Conservation (phyloP, 495 filamentous ascomycete genomes). For the Penicillium parvum region DNA sequence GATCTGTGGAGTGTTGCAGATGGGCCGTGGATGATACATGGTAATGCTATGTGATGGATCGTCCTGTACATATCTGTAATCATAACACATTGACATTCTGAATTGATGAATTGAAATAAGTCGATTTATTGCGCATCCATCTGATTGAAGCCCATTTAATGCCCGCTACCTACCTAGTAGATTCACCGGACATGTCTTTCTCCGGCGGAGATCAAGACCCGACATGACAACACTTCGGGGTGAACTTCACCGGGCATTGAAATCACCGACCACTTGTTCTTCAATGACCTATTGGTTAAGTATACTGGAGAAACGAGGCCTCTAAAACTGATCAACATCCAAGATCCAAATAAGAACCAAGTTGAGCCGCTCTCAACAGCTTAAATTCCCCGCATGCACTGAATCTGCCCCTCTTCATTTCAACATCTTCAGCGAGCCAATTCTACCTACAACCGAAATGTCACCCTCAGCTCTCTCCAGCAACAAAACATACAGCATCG, state of each 20-base stretch:
- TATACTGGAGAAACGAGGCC: conserved; percentile 6
- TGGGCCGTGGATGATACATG: conserved; percentile 40
- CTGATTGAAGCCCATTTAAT: no score
- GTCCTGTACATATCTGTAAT: not conserved
- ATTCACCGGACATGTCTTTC: conserved; percentile 20
- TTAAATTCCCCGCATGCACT: conserved; percentile 15
- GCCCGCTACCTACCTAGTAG: no score
- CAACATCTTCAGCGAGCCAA: not conserved
- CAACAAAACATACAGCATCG: conserved; percentile 42
- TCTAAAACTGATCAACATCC: conserved; percentile 1
- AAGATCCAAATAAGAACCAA: conserved; percentile 4
- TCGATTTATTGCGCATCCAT: not conserved
- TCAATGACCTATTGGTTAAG: conserved; percentile 5
- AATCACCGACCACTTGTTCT: conserved; percentile 6
- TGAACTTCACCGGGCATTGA: conserved; percentile 7
- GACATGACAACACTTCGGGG: not conserved
- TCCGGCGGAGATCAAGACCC: conserved; percentile 8
- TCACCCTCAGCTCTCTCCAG: conserved; percentile 10
- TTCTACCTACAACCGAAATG: conserved; percentile 4
- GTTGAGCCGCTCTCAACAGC: not conserved
- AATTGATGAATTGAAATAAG: no score
- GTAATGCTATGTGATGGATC: conserved; percentile 8
- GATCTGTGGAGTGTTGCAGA: conserved; percentile 42
- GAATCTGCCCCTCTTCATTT: conserved; percentile 6
- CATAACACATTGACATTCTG: not conserved